These are phyloP conservation scores for Thraustochytrium sp. DNA, from an alignment of 352 stramenopile genomes.

Conservation along the genomic window DNA sequence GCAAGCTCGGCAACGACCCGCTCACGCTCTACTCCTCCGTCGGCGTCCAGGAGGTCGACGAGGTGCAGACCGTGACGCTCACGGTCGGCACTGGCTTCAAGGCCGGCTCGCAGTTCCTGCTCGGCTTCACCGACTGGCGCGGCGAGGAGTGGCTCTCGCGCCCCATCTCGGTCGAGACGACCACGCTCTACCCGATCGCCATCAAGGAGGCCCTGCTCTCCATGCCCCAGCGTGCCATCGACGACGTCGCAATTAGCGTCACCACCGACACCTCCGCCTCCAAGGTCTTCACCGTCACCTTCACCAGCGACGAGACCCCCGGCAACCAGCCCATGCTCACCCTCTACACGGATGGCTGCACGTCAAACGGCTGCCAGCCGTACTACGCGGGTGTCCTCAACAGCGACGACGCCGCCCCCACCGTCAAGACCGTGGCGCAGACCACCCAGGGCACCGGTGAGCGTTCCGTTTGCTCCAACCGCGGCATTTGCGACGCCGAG, in stretches of 20 bases:
- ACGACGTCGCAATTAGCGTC: constrained; percentile 5
- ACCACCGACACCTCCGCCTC: constrained; percentile 48
- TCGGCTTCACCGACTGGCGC: constrained; percentile 49
- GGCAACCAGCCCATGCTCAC: background rate
- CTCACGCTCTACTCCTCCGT: background rate
- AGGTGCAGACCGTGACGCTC: constrained; percentile 12
- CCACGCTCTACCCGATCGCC: constrained; percentile 44
- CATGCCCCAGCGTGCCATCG: constrained; percentile 36
- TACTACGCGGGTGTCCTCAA: constrained; percentile 45
- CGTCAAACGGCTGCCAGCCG: constrained; percentile 56
- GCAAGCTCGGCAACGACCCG: constrained; percentile 50
- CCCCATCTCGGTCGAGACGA: constrained; percentile 53
- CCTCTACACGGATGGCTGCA: constrained; percentile 54
- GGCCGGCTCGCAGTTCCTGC: constrained; percentile 16
- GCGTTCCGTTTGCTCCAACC: constrained; percentile 52
- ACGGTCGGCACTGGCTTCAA: background rate
- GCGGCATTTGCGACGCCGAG: constrained; percentile 54
- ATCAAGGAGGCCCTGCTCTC: constrained; percentile 19
- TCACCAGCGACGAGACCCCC: background rate
- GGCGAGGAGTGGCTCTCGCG: constrained; percentile 61
- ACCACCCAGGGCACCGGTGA: constrained; percentile 55
- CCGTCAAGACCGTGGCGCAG: constrained; percentile 47
- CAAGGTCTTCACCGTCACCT: constrained; percentile 55
- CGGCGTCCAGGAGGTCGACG: background rate
- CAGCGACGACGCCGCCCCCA: constrained; percentile 47